Percentiles rank a stretch among this genome's conserved stretches.
These are phyloP conservation scores for Saccharomycopsis fermentans DNA, from an alignment of 805 yeast genomes.

Conservation along the genomic window DNA sequence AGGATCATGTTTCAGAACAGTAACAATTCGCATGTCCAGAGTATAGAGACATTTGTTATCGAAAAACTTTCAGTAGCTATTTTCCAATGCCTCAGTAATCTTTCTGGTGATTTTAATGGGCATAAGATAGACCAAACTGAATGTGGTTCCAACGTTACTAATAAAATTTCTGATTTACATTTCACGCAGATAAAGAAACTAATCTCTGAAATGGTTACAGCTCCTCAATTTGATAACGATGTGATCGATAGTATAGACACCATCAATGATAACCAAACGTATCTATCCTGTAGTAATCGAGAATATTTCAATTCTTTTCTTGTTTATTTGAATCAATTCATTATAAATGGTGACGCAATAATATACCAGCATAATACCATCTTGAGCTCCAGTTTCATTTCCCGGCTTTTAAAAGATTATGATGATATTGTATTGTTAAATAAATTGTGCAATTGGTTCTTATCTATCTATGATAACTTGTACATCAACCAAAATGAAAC, in stretches of 20 bases:
- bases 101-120: constrained; percentile 7
- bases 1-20: neutral
- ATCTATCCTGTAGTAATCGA: neutral
- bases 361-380: constrained; percentile 7
- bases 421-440: neutral
- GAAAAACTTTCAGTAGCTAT: constrained; percentile 3
- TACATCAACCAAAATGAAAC: neutral
- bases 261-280: neutral
- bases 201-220: neutral
- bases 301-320: constrained; percentile 5
- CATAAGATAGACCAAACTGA: neutral
- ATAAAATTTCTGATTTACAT: neutral
- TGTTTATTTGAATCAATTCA: constrained; percentile 13
- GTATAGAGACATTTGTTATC: neutral
- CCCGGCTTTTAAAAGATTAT: constrained; percentile 18
- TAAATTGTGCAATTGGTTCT: neutral
- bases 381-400: constrained; percentile 17
- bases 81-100: constrained; percentile 14
- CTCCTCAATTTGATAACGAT: neutral
- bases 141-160: neutral
- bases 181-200: neutral
- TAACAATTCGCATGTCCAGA: neutral
- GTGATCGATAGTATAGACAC: too few relatives aligned
- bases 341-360: constrained; percentile 3
- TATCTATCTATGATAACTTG: neutral